Conservation (phyloP, 2,329 filamentous ascomycete species). For the Lithohypha guttulata region DNA sequence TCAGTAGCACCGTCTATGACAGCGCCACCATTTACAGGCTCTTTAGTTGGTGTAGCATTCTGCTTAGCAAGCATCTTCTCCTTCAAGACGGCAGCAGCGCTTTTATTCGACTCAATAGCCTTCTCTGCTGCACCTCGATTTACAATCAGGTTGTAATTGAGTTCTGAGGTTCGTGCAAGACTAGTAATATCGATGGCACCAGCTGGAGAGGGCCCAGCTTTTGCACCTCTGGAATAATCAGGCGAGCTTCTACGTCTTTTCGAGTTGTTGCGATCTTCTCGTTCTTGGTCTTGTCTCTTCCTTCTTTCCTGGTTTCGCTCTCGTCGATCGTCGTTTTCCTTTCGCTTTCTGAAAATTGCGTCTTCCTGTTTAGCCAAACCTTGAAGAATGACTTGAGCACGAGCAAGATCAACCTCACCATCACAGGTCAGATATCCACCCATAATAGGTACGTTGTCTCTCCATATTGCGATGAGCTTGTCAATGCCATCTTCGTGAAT, state of each 20-base stretch:
- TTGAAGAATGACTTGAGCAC: slow-evolving; percentile 77
- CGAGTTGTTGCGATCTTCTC: slow-evolving; percentile 30
- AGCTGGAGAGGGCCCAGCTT: slow-evolving; percentile 36
- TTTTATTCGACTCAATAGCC: slow-evolving; percentile 80
- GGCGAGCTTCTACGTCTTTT: slow-evolving; percentile 37
- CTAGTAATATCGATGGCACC: slow-evolving; percentile 16
- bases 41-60: slow-evolving; percentile 26
- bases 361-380: slow-evolving; percentile 89
- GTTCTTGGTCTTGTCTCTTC: slow-evolving; percentile 55
- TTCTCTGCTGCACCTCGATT: slow-evolving; percentile 57
- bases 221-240: slow-evolving; percentile 24
- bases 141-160: slow-evolving; percentile 83
- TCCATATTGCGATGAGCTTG: slow-evolving; percentile 92
- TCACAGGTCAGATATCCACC: slow-evolving; percentile 94
- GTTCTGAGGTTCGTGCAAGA: slow-evolving; percentile 25
- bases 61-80: slow-evolving; percentile 53
- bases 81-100: slow-evolving; percentile 79
- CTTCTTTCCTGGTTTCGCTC: slow-evolving; percentile 70
- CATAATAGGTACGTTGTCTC: slow-evolving; percentile 81
- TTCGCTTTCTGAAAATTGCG: slow-evolving; percentile 78
- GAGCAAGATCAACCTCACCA: slow-evolving; percentile 75
- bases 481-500: slow-evolving; percentile 97
- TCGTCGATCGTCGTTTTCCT: slow-evolving; percentile 72
- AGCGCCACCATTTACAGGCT: slow-evolving; percentile 27
- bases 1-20: slow-evolving; percentile 22